Evolutionary conservation across 1,284 basidiomycete species (phyloP).

Genomic region (Trichosporon faecale): DNA sequence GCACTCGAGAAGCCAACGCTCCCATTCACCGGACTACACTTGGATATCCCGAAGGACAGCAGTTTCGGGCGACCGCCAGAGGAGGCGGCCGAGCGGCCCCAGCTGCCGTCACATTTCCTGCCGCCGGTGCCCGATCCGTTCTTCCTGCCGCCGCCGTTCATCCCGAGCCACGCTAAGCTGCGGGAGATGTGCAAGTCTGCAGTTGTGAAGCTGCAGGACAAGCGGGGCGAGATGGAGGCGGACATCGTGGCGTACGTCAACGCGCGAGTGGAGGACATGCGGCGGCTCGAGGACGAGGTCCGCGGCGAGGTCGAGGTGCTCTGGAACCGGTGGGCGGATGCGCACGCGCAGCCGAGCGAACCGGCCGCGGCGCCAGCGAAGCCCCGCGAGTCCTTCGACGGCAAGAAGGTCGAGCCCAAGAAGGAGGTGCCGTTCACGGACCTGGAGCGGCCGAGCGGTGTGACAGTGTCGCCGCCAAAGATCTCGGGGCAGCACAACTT

Average conservation of each 20-base stretch:
- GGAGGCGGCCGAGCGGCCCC: conserved; percentile 20
- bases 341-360: conserved; percentile 22
- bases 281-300: conserved; percentile 40
- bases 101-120: conserved; percentile 19
- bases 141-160: conserved; percentile 54
- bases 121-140: conserved; percentile 47
- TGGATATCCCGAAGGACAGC: conserved; percentile 22
- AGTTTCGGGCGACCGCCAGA: conserved; percentile 25
- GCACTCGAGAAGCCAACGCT: conserved; percentile 15
- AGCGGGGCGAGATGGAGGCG: conserved; percentile 36
- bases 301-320: conserved; percentile 47
- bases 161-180: conserved; percentile 51
- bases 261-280: conserved; percentile 37
- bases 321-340: conserved; percentile 42
- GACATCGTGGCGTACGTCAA: conserved; percentile 42
- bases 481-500: conserved; percentile 18
- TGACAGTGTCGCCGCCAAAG: not conserved
- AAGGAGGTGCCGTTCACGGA: conserved; percentile 14
- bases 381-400: conserved; percentile 2
- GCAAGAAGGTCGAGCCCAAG: conserved; percentile 7
- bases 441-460: conserved; percentile 13
- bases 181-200: conserved; percentile 43
- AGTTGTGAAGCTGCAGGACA: conserved; percentile 32
- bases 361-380: not conserved
- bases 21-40: conserved; percentile 31